Base-by-base conservation (phyloP, 148 eudicot species). In the Silene uniflora region DNA sequence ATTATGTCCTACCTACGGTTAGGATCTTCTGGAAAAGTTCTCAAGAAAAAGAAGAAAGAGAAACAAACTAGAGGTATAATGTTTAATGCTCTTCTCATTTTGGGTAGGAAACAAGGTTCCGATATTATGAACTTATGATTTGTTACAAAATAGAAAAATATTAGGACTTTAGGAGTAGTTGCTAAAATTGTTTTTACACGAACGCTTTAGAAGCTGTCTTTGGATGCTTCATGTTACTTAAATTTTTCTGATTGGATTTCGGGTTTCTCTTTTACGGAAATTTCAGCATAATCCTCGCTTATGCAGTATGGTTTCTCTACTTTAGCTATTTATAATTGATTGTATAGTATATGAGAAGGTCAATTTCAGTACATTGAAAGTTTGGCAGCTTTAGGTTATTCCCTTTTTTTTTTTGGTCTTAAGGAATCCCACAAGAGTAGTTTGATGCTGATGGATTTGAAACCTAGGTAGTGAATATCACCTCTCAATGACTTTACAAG, bases 11-110 rank as follows among this genome's bases (percentile, higher is more conserved):
- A 95, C 84, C 92, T 95, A 62, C 98, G 98, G 67, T 90, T 95
- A 74, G 98, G 98, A 78, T 92, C 98, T 76, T 95, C 98, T 42
- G 98, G 98, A 70, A 95, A 95, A 81, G 93, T 95, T 85, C 87
- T 94, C 71, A 95, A 95, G 89, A 95, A 95, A 84, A 95, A 92
- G 86, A 95, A 89, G 82, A 95, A 92, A 81, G 97, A 92, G 32
- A 90, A 79, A 70, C 91, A 92, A 80, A 87, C 69, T n/a, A 92
- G 87, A 89, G 97, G 98, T 95, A 80, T 73, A 56, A 11, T 69
- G 18, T 61, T 58, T 18, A 65, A 42, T 59, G 67, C 3, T 60
- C 18, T 18, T 25, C 39, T 67, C 32, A 10, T 60, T 46, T 59
- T 73, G 10, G 27, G 59, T 32, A 17, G n/a, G 17, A 65, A 18